Conservation (phyloP, 148 eudicot species). For the Rhododendron griersonianum region DNA sequence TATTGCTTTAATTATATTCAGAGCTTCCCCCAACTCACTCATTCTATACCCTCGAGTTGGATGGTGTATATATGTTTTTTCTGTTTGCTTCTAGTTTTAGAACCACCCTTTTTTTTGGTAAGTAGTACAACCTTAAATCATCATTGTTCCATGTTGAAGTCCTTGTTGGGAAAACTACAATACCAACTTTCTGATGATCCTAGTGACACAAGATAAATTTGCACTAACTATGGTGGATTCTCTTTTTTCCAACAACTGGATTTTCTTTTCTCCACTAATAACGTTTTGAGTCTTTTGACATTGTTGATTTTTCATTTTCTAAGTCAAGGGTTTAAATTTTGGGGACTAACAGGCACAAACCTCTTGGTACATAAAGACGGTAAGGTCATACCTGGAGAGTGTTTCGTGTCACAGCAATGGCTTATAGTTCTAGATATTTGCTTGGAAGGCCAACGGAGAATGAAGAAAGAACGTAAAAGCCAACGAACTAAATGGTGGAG, state of each 20-base stretch:
- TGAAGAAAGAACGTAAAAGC: not conserved
- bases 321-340: not conserved
- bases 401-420: not conserved
- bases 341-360: not conserved
- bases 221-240: not conserved
- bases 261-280: not conserved
- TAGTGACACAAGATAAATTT: not conserved
- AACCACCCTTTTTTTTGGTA: not conserved
- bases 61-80: not conserved
- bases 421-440: not conserved
- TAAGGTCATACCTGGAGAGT: not conserved
- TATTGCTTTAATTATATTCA: not conserved
- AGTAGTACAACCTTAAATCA: not conserved
- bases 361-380: not conserved
- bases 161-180: not conserved
- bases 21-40: not conserved
- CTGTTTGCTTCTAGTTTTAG: not conserved
- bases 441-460: not conserved
- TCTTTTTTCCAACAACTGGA: not conserved
- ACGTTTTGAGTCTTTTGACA: too few species aligned
- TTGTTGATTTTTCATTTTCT: not conserved
- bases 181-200: not conserved
- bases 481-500: not conserved
- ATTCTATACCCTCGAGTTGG: not conserved
- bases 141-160: not conserved